phyloP scores from a whole-genome alignment of 2,329 filamentous ascomycete genomes.

The Pseudopyricularia javanii region DNA sequence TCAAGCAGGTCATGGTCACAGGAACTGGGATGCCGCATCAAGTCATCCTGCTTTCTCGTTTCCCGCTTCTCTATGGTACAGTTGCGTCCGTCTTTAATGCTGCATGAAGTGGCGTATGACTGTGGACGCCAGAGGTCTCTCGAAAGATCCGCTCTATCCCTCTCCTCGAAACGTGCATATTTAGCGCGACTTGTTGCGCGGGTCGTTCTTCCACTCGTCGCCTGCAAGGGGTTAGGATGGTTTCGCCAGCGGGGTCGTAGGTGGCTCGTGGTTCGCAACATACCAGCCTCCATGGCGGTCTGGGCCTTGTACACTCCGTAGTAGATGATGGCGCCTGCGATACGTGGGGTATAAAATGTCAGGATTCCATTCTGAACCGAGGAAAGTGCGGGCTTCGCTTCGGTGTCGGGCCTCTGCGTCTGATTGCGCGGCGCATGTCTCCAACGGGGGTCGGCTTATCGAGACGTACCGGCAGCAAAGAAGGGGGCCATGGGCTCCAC shows the following conservation, averaged over 20 bases:
- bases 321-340: constrained; percentile 65
- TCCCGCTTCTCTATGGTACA: constrained; percentile 5
- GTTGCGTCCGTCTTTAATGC: not conserved
- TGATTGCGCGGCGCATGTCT: not conserved
- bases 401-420: not conserved
- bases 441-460: not conserved
- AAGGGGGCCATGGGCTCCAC: constrained; percentile 88
- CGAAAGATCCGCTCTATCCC: not conserved
- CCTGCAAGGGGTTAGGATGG: constrained; percentile 34
- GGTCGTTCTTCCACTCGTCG: constrained; percentile 95
- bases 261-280: constrained; percentile 11
- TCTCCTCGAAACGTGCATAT: constrained; percentile 7
- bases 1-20: not conserved
- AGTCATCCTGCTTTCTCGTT: not conserved
- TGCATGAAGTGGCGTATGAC: not conserved
- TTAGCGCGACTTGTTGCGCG: constrained; percentile 60
- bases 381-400: not conserved
- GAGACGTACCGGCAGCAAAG: constrained; percentile 76
- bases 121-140: not conserved
- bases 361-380: constrained; percentile 11
- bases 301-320: constrained; percentile 85
- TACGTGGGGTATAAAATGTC: constrained; percentile 2
- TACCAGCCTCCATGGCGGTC: constrained; percentile 68
- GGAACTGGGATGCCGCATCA: not conserved
- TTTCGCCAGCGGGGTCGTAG: not conserved